Base-by-base conservation (phyloP, 176 grass and related monocot species). In the Aegilops bicornis region DNA sequence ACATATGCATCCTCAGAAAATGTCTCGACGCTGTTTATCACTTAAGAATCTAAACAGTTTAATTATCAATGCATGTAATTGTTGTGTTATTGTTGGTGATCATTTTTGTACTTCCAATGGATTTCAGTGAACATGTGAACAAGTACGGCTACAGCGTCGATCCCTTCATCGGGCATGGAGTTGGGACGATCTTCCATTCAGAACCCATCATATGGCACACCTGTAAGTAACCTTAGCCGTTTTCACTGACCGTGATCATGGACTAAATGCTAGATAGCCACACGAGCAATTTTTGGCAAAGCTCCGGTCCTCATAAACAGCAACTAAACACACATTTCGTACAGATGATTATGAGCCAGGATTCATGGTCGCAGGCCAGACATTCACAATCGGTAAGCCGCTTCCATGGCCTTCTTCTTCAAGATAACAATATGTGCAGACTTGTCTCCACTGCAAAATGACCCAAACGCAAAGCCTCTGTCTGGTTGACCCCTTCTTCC, bases 341-440 rank as follows among this genome's bases (percentile, higher is more conserved):
- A 8, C 76, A 98, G 96, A 88, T 69, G 91, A 98, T 81, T 71
- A 94, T 36, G 89, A 81, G 61, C 87, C 89, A 6, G 97, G 97
- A 2, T 77, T 82, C 70, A 98, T 98, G 97, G 92, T 96, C 10
- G 92, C 91, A 87, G 91, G 88, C 60, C 93, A 98, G 91, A 98
- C 97, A 68, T 98, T 98, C 86, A 98, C 94, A 73, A 91, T 96
- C 9, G 94, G 93, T 98, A 89, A n/a, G 22, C 77, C 40, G 14
- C 32, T 70, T 67, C 10, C 15, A 69, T 23, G 14, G n/a, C 37
- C 54, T 59, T 77, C 30, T 73, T n/a, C 16, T 45, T 80, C 15
- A 80, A 47, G 36, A 80, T 29, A 66, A 65, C 56, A 59, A 59
- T 59, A 22, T 59, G 56, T 13, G 58, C 6, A 63, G 23, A 16